Evolutionary conservation across 768 basidiomycete species (phyloP), one percentile per base, ranked within the genome.

Genomic region (Daedalea quercina): DNA sequence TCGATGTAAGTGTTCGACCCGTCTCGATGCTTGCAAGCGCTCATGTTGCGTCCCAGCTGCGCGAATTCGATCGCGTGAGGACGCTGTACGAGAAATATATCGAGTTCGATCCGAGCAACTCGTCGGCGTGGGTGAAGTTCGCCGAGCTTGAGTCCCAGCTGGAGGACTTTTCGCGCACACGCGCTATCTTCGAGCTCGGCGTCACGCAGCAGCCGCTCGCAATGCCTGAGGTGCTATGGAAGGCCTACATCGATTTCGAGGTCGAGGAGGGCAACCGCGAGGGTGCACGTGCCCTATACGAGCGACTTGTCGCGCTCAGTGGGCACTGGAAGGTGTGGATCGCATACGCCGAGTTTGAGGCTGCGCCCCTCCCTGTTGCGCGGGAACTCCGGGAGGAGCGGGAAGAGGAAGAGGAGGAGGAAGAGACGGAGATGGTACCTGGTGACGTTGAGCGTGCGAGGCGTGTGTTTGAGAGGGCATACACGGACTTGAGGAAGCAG

Each of bases 281-380:
- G 53, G 78, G 81, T 15, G 87, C 90, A 1, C 76, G 95, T n/a
- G 76, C 77, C 6, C 66, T 98, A 37, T 97, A 96, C 66, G 94
- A 97, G 70, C 81, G 94, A 19, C 78, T 97, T 19, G 76, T 96
- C 45, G 71, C 80, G 28, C 74, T 88, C 46, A 95, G 92, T 57
- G 90, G 90, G 3, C 94, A 98, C 65, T 88, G 93, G 70, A 97
- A 97, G 70, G 93, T 95, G 19, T 98, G 94, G 93, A 90, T 96
- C 51, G 85, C 93, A 50, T 98, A 87, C 67, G 95, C 95, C 0
- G 77, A 87, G 60, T 96, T 97, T 61, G 95, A 98, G 69, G 87
- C 83, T 4, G 86, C 87, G 60, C 73, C 81, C 6, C 85, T 89
- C 42, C 83, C 83, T 3, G 60, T 85, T 4, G 78, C 80, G 9